Conservation (phyloP, 1,284 basidiomycete species). For the Apiotrichum brassicae region DNA sequence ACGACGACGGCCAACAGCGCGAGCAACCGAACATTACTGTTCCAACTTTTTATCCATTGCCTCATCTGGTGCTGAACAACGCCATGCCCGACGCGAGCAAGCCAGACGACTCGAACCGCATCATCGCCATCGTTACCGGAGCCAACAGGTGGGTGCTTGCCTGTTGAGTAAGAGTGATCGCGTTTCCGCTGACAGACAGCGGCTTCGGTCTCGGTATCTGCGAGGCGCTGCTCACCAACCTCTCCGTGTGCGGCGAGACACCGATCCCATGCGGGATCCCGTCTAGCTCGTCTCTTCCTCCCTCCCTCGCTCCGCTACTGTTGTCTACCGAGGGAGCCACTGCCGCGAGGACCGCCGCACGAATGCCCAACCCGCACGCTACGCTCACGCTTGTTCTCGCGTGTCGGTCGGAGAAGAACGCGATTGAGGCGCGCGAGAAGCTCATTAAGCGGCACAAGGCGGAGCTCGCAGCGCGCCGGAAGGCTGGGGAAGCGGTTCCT, state of each 20-base stretch:
- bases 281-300: slow-evolving; percentile 24
- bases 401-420: slow-evolving; percentile 63
- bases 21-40: too few relatives aligned
- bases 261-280: slow-evolving; percentile 28
- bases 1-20: too few relatives aligned
- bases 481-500: slow-evolving; percentile 36
- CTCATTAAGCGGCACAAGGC: slow-evolving; percentile 56
- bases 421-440: slow-evolving; percentile 56
- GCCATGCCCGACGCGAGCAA: slow-evolving; percentile 3
- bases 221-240: slow-evolving; percentile 66
- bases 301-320: slow-evolving; percentile 24
- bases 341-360: not conserved
- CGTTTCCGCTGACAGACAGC: slow-evolving; percentile 47
- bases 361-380: slow-evolving; percentile 39
- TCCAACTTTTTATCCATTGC: too few relatives aligned
- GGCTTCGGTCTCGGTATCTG: slow-evolving; percentile 81
- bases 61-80: too few relatives aligned
- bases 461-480: slow-evolving; percentile 47
- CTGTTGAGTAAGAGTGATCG: not conserved
- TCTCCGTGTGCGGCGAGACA: slow-evolving; percentile 48
- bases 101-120: slow-evolving; percentile 11
- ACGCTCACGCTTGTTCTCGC: slow-evolving; percentile 74
- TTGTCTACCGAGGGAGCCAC: slow-evolving; percentile 5
- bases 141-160: slow-evolving; percentile 56
- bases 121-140: slow-evolving; percentile 58